Evolutionary conservation across 768 basidiomycete genomes (phyloP), one percentile per base, ranked within the genome.

Genomic region (Cyclocybe aegerita): DNA sequence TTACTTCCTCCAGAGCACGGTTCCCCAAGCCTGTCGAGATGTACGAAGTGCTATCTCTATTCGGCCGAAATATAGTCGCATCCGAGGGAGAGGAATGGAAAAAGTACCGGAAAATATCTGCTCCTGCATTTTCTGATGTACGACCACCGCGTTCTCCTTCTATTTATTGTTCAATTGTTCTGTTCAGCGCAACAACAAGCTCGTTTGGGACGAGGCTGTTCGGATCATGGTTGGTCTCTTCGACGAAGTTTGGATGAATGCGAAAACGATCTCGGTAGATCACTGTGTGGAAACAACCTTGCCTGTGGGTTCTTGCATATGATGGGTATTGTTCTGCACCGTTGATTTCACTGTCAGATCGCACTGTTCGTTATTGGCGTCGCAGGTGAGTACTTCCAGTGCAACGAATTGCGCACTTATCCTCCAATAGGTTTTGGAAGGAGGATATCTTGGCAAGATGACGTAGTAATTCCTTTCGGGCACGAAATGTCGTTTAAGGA

Each of bases 81-180:
- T 77, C 80, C 0, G 83, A 86, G 57, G 80, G 77, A 14, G 76
- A 79, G 2, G 71, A 79, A 45, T 86, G 83, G 83, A 82, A 82
- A 60, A 74, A 73, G n/a, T 81, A 83, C 53, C 66, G 82, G 39
- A 81, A 80, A 60, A 73, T 85, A 16, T 63, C 75, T 15, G 79
- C 79, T 1, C 81, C 83, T 7, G 76, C 81, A 0, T 85, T 85
- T 62, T 78, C 79, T 10, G 82, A 83, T 60, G 81, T 82, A 46
- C 33, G 67, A 37, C 23, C 17, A 4, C 34, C 1, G 32, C 10
- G 8, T 35, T 9, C 35, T 29, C 7, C 29, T 29, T 39, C 17
- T 31, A 8, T 31, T 31, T 2, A 12, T 44, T 36, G 16, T 9
- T 37, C 33, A 23, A 11, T 17, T 7, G 35, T 12, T 37, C 17